These are phyloP conservation scores for Alternaria postmessia DNA, from an alignment of 2,329 filamentous ascomycete genomes.

Conservation along the genomic window DNA sequence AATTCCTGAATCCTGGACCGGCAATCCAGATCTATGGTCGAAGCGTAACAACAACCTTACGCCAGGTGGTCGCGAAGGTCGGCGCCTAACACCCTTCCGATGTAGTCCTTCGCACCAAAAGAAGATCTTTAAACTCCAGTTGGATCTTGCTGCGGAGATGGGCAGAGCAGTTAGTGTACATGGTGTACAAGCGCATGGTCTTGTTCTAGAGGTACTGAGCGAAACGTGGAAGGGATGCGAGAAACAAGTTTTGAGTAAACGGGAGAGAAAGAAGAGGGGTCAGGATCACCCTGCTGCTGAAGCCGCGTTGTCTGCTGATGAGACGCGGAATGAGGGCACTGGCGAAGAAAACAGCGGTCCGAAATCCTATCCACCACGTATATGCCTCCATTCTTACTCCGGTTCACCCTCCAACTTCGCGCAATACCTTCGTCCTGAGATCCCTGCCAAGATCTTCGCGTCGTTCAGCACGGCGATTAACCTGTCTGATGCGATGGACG, in stretches of 20 bases:
- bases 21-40: slow-evolving; percentile 39
- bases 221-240: slow-evolving; percentile 76
- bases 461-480: slow-evolving; percentile 90
- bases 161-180: slow-evolving; percentile 72
- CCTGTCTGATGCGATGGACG: slow-evolving; percentile 60
- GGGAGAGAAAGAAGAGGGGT: slow-evolving; percentile 57
- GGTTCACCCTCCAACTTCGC: slow-evolving; percentile 76
- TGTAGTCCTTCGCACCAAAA: slow-evolving; percentile 75
- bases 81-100: slow-evolving; percentile 71
- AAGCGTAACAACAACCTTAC: slow-evolving; percentile 63
- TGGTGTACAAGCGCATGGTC: slow-evolving; percentile 78
- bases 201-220: slow-evolving; percentile 71
- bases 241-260: slow-evolving; percentile 66
- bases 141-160: slow-evolving; percentile 74
- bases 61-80: slow-evolving; percentile 74
- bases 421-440: slow-evolving; percentile 76
- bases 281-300: slow-evolving; percentile 25
- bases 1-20: slow-evolving; percentile 68
- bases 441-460: slow-evolving; percentile 82
- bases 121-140: slow-evolving; percentile 70
- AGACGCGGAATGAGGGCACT: neutral
- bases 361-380: slow-evolving; percentile 77
- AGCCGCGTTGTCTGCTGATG: slow-evolving; percentile 10
- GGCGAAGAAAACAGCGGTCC: slow-evolving; percentile 49
- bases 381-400: slow-evolving; percentile 95